A percentile compares a stretch with the other conserved stretches of the same genome.
These are phyloP conservation scores for Botrytis paeoniae DNA, from an alignment of 2,329 filamentous ascomycete genomes.

Conservation along the genomic window DNA sequence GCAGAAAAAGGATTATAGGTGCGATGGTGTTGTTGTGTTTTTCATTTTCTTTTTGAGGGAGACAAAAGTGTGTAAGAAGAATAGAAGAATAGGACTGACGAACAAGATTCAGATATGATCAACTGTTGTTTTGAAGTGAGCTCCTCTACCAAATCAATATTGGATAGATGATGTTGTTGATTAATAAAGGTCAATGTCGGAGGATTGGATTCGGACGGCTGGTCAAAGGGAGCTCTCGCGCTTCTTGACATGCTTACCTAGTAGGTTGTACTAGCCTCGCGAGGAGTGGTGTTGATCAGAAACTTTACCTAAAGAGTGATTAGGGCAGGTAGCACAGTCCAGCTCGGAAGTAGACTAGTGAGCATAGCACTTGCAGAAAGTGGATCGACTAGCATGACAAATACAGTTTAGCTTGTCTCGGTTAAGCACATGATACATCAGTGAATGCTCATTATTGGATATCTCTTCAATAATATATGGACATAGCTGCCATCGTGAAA, in stretches of 20 bases:
- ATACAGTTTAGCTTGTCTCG: neutral
- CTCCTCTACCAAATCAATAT: constrained; percentile 6
- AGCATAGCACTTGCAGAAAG: no score
- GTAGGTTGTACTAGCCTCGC: neutral
- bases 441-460: no score
- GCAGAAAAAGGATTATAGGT: constrained; percentile 33
- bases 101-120: constrained; percentile 34
- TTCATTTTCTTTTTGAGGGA: constrained; percentile 24
- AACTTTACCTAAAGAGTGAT: neutral
- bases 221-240: constrained; percentile 14
- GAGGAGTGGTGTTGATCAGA: neutral
- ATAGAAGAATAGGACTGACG: constrained; percentile 33
- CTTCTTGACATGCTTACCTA: neutral
- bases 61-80: constrained; percentile 22
- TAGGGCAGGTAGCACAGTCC: neutral
- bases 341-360: neutral
- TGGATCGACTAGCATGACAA: neutral
- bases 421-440: neutral
- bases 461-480: neutral
- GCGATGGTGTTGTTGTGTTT: neutral
- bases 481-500: neutral
- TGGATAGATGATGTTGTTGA: constrained; percentile 13
- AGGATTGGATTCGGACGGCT: neutral
- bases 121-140: constrained; percentile 6
- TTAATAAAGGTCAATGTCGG: neutral